These are phyloP conservation scores for Metschnikowia amazonensis DNA, from an alignment of 805 yeast genomes.

Conservation along the genomic window DNA sequence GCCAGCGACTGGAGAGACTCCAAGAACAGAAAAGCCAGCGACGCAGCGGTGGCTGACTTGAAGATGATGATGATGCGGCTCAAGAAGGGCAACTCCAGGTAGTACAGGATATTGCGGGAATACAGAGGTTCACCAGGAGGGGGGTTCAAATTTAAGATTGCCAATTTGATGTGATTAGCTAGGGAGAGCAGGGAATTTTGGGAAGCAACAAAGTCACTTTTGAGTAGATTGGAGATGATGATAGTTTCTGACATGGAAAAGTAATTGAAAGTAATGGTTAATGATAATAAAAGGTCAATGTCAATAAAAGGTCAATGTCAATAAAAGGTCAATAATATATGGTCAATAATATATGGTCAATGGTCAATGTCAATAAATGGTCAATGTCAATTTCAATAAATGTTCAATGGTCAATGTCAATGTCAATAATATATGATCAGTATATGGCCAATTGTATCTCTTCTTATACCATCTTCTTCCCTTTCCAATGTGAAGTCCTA, in stretches of 20 bases:
- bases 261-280: too few species aligned
- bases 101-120: conserved; percentile 28
- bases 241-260: conserved; percentile 23
- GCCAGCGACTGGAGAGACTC: conserved; percentile 9
- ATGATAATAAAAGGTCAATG: too few species aligned
- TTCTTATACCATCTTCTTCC: too few species aligned
- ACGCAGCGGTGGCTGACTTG: conserved; percentile 27
- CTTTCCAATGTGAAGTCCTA: too few species aligned
- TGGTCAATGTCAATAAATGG: too few species aligned
- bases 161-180: conserved; percentile 33
- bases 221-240: conserved; percentile 33
- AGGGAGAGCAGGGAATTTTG: conserved; percentile 22
- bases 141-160: conserved; percentile 25
- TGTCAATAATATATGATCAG: too few species aligned
- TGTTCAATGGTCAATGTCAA: too few species aligned
- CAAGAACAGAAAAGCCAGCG: conserved; percentile 23
- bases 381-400: too few species aligned
- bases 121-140: conserved; percentile 13
- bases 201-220: conserved; percentile 27
- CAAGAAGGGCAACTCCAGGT: conserved; percentile 39
- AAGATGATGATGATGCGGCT: conserved; percentile 37
- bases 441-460: too few species aligned
- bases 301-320: too few species aligned
- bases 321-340: too few species aligned
- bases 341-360: too few species aligned